Evolutionary conservation across 2,329 filamentous ascomycete genomes (phyloP).

Genomic region (Fusarium chaquense): DNA sequence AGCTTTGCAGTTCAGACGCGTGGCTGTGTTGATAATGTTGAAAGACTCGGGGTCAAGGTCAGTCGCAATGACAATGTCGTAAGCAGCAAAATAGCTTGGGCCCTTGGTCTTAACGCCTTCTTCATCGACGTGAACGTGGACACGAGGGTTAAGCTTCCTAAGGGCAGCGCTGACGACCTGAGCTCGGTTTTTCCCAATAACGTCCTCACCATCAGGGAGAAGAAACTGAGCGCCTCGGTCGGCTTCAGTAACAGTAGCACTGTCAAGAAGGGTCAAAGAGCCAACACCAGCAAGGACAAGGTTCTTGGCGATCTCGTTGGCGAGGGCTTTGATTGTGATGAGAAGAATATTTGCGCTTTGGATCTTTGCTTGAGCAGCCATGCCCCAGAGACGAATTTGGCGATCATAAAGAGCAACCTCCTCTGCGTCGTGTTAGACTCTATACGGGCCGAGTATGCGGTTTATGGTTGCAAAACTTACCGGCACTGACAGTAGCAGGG

Average conservation of each 20-base stretch:
- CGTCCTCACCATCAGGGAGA: slow-evolving; percentile 71
- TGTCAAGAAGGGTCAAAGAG: slow-evolving; percentile 88
- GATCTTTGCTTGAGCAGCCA: slow-evolving; percentile 93
- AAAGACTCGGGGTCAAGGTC: slow-evolving; percentile 83
- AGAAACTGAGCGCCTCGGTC: slow-evolving; percentile 90
- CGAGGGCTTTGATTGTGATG: slow-evolving; percentile 87
- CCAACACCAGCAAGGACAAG: slow-evolving; percentile 93
- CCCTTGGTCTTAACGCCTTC: slow-evolving; percentile 75
- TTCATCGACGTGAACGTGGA: slow-evolving; percentile 78
- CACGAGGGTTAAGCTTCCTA: slow-evolving; percentile 89
- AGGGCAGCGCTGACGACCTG: slow-evolving; percentile 82
- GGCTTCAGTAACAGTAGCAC: slow-evolving; percentile 77
- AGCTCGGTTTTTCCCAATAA: slow-evolving; percentile 86
- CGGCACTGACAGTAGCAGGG: slow-evolving; percentile 51
- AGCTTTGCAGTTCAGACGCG: slow-evolving; percentile 79
- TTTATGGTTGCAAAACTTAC: slow-evolving; percentile 41
- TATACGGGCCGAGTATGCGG: not conserved
- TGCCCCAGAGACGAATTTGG: slow-evolving; percentile 96
- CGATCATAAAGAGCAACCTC: slow-evolving; percentile 98
- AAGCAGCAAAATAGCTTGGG: slow-evolving; percentile 80
- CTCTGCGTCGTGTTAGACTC: slow-evolving; percentile 64
- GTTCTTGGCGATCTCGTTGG: slow-evolving; percentile 97
- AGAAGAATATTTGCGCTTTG: slow-evolving; percentile 90
- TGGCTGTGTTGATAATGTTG: slow-evolving; percentile 85
- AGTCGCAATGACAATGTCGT: slow-evolving; percentile 89